Evolutionary conservation across 2,329 filamentous ascomycete genomes (phyloP).

Genomic region (Fusarium bactridioides): DNA sequence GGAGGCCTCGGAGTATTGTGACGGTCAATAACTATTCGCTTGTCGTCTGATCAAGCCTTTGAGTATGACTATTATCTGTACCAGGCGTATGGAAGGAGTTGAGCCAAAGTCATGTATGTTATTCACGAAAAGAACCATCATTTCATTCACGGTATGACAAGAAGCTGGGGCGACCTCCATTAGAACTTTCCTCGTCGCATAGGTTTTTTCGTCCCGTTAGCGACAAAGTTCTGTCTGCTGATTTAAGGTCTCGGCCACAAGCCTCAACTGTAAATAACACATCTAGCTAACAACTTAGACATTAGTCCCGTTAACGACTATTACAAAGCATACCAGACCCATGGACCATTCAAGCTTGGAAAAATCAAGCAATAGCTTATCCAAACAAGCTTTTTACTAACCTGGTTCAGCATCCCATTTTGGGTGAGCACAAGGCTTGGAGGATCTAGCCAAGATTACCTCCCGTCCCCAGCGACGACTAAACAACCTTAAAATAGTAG

Average conservation of each 20-base stretch:
- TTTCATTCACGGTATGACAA: accelerated
- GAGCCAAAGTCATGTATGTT: accelerated
- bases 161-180: accelerated
- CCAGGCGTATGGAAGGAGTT: accelerated
- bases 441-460: neutral
- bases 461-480: neutral
- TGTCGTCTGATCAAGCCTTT: accelerated
- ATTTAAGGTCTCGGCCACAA: too few species aligned
- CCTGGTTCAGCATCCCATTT: neutral
- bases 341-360: accelerated
- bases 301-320: neutral
- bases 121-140: too few species aligned
- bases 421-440: neutral
- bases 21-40: accelerated
- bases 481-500: neutral
- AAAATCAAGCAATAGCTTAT: neutral
- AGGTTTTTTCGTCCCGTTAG: accelerated
- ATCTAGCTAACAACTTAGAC: too few species aligned
- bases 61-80: neutral
- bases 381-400: neutral
- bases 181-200: accelerated
- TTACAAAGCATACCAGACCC: neutral
- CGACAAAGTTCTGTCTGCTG: too few species aligned
- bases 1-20: neutral
- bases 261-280: too few species aligned